Evolutionary conservation across 306 rosid species (phyloP).

Genomic region (Vigna nakashimae): DNA sequence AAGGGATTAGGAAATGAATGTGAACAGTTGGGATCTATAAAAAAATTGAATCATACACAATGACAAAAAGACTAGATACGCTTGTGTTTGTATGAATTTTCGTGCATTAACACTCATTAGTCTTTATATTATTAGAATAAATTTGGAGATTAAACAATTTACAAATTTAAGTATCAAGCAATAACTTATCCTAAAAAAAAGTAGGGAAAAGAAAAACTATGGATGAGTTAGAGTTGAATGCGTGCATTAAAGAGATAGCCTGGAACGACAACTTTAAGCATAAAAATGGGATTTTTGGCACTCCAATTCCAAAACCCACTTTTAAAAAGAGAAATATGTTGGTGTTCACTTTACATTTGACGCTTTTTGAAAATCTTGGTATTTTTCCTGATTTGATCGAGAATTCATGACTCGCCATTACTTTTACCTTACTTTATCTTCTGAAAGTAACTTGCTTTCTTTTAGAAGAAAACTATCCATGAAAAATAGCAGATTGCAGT

Average conservation of each 20-base stretch:
- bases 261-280: constrained; percentile 42
- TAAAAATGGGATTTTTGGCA: constrained; percentile 41
- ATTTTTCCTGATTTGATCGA: constrained; percentile 43
- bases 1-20: neutral
- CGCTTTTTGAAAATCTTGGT: constrained; percentile 52
- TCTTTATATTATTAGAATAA: neutral
- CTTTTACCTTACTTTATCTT: constrained; percentile 37
- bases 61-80: neutral
- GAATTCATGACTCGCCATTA: constrained; percentile 24
- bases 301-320: constrained; percentile 54
- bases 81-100: too few species aligned
- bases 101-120: too few species aligned
- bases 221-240: constrained; percentile 23
- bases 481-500: neutral
- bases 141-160: neutral
- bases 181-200: too few species aligned
- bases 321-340: constrained; percentile 50
- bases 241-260: constrained; percentile 35
- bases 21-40: neutral
- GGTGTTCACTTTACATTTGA: constrained; percentile 47
- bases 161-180: neutral
- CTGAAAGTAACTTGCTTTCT: constrained; percentile 42
- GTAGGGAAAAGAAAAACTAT: neutral
- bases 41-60: neutral
- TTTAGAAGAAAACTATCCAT: constrained; percentile 42